These are phyloP conservation scores for Monilinia polystroma DNA, from an alignment of 2,329 filamentous ascomycete species.

Conservation along the genomic window DNA sequence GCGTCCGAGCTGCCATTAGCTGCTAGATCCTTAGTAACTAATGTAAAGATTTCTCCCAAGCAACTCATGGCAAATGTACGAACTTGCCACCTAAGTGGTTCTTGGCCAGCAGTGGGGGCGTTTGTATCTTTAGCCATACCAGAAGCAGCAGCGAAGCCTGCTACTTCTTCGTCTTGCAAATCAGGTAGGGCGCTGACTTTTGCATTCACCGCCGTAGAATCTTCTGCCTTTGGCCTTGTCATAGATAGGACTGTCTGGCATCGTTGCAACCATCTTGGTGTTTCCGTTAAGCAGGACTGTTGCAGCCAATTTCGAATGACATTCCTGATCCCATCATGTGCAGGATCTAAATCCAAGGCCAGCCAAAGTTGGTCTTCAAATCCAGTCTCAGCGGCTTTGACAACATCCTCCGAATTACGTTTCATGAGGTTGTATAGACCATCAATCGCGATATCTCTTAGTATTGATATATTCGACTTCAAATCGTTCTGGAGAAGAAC, in stretches of 20 bases:
- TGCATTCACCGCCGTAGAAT: slow-evolving; percentile 46
- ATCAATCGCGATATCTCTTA: slow-evolving; percentile 79
- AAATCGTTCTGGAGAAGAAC: slow-evolving; percentile 76
- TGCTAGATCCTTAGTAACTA: slow-evolving; percentile 75
- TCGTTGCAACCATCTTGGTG: slow-evolving; percentile 80
- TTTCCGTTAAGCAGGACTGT: slow-evolving; percentile 80
- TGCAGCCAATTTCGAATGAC: slow-evolving; percentile 92
- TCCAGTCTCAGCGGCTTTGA: slow-evolving; percentile 70
- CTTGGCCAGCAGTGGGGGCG: slow-evolving; percentile 63
- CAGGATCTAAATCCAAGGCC: slow-evolving; percentile 73
- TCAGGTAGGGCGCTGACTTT: slow-evolving; percentile 64
- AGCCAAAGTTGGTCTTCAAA: slow-evolving; percentile 93
- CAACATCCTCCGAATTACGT: slow-evolving; percentile 78
- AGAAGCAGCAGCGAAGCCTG: slow-evolving; percentile 79
- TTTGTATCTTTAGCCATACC: slow-evolving; percentile 59
- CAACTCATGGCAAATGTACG: slow-evolving; percentile 90
- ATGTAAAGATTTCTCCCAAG: slow-evolving; percentile 75
- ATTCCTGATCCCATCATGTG: slow-evolving; percentile 77
- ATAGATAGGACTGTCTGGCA: slow-evolving; percentile 89
- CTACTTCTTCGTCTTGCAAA: slow-evolving; percentile 92
- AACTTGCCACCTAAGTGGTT: slow-evolving; percentile 92
- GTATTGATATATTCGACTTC: slow-evolving; percentile 63
- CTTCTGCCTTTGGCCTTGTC: slow-evolving; percentile 67
- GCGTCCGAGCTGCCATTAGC: slow-evolving; percentile 76
- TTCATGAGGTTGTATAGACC: slow-evolving; percentile 96